Evolutionary conservation across 257 asterid species (phyloP).

Genomic region (Buddleja alternifolia): DNA sequence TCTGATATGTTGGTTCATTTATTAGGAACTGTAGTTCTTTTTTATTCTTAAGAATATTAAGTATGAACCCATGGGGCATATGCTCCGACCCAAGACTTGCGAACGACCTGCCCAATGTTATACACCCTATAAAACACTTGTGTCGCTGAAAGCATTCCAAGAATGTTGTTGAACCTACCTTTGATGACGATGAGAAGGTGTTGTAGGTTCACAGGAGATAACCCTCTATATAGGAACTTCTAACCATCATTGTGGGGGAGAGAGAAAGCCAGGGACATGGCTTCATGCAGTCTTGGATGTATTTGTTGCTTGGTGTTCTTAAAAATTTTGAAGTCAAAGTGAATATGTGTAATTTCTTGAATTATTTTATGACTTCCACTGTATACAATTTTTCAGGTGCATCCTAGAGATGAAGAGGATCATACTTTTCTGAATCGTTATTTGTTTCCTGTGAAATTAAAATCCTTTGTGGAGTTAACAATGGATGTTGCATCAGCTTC

Average conservation of each 20-base stretch:
- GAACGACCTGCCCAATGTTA: too few species aligned
- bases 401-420: slow-evolving; percentile 45
- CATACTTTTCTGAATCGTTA: slow-evolving; percentile 33
- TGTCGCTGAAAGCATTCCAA: background rate
- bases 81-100: too few species aligned
- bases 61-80: too few species aligned
- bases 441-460: slow-evolving; percentile 63
- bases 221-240: background rate
- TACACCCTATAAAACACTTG: too few species aligned
- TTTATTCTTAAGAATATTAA: too few species aligned
- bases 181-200: slow-evolving; percentile 17
- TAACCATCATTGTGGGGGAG: slow-evolving; percentile 7
- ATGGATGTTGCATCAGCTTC: slow-evolving; percentile 97
- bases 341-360: background rate
- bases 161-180: background rate
- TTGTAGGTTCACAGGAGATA: slow-evolving; percentile 18
- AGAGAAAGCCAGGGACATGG: background rate
- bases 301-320: slow-evolving; percentile 26
- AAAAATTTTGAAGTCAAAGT: background rate
- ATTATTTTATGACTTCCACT: slow-evolving; percentile 13
- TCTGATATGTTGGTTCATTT: too few species aligned
- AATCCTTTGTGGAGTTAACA: slow-evolving; percentile 72
- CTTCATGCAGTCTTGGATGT: slow-evolving; percentile 1
- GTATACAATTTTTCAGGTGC: slow-evolving; percentile 52
- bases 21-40: too few species aligned